Percentiles rank a stretch among this genome's conserved stretches.
These are phyloP conservation scores for Amphichorda felina DNA, from an alignment of 2,329 filamentous ascomycete species.

Conservation along the genomic window DNA sequence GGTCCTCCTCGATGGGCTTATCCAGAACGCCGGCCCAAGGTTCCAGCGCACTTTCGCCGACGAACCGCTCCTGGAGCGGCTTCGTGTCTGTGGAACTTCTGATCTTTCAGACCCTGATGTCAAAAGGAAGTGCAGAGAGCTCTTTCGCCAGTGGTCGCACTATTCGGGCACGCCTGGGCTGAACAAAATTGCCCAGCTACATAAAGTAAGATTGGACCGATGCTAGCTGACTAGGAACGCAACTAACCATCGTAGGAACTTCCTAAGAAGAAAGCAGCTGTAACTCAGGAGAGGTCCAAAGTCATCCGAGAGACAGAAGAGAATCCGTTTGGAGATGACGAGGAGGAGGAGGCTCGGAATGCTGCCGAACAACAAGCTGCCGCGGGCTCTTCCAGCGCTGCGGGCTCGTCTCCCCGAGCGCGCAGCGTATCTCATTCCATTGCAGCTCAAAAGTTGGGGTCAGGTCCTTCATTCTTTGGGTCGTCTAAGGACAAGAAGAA, in stretches of 20 bases:
- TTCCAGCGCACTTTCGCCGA: constrained; percentile 86
- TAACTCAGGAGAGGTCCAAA: constrained; percentile 67
- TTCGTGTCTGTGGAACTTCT: constrained; percentile 79
- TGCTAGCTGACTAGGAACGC: background rate
- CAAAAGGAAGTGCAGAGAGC: constrained; percentile 73
- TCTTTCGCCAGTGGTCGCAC: constrained; percentile 75
- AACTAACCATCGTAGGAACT: constrained; percentile 36
- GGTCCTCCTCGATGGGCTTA: constrained; percentile 79
- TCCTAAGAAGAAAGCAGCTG: constrained; percentile 56
- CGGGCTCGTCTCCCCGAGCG: constrained; percentile 12
- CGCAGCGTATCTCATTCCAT: background rate
- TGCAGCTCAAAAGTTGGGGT: constrained; percentile 1
- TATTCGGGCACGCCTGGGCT: constrained; percentile 76
- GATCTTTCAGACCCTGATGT: constrained; percentile 76
- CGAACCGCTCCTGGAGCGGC: constrained; percentile 80
- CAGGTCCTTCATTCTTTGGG: constrained; percentile 5
- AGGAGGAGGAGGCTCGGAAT: constrained; percentile 37
- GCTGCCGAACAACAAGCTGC: constrained; percentile 16
- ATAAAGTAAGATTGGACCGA: constrained; percentile 35
- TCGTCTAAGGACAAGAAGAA: constrained; percentile 32
- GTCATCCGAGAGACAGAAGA: constrained; percentile 74
- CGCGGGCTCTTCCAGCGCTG: constrained; percentile 7
- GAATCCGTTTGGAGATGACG: constrained; percentile 56
- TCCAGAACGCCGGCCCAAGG: constrained; percentile 81
- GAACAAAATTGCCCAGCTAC: constrained; percentile 66